These are phyloP conservation scores for Pelargonium myrrhifolium DNA, from an alignment of 441 rosid genomes.

Conservation along the genomic window DNA sequence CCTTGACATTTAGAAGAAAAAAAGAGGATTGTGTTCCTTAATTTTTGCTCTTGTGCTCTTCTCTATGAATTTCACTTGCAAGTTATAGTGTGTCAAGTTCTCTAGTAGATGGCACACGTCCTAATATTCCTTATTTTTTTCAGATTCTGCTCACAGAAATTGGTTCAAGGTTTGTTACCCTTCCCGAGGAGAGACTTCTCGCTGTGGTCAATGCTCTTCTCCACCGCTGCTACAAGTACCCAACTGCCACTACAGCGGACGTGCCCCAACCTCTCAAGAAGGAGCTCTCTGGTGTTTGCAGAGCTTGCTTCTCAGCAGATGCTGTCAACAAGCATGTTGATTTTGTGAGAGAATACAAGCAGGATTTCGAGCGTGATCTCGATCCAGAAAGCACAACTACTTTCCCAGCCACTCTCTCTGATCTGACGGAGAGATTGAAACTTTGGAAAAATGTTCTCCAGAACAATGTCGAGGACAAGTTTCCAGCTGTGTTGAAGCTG, in stretches of 20 bases:
- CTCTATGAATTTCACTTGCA: no score
- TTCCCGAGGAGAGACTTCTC: slow-evolving; percentile 97
- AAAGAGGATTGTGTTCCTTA: no score
- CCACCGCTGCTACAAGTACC: slow-evolving; percentile 98
- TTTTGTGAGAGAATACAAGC: slow-evolving; percentile 96
- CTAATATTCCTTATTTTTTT: slow-evolving; percentile 12
- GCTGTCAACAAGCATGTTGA: slow-evolving; percentile 95
- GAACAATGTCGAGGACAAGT: slow-evolving; percentile 94
- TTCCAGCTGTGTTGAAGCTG: slow-evolving; percentile 81
- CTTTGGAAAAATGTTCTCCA: slow-evolving; percentile 94
- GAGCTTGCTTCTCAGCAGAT: slow-evolving; percentile 98
- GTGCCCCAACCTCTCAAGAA: slow-evolving; percentile 98
- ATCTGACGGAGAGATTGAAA: slow-evolving; percentile 75
- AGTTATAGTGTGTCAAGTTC: not conserved
- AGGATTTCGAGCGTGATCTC: slow-evolving; percentile 83
- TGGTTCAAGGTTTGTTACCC: slow-evolving; percentile 91
- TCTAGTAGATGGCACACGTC: not conserved
- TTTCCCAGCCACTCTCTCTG: slow-evolving; percentile 84
- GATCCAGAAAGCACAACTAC: slow-evolving; percentile 86
- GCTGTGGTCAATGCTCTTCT: slow-evolving; percentile 98
- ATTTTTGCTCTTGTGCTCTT: no score
- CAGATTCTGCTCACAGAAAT: slow-evolving; percentile 93
- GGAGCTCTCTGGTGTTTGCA: slow-evolving; percentile 96
- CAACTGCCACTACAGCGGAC: slow-evolving; percentile 92
- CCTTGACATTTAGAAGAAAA: no score